A percentile compares a stretch with the other conserved stretches of the same genome.
Conservation (phyloP, 495 filamentous ascomycete genomes). For the Baudoinia panamericana region DNA sequence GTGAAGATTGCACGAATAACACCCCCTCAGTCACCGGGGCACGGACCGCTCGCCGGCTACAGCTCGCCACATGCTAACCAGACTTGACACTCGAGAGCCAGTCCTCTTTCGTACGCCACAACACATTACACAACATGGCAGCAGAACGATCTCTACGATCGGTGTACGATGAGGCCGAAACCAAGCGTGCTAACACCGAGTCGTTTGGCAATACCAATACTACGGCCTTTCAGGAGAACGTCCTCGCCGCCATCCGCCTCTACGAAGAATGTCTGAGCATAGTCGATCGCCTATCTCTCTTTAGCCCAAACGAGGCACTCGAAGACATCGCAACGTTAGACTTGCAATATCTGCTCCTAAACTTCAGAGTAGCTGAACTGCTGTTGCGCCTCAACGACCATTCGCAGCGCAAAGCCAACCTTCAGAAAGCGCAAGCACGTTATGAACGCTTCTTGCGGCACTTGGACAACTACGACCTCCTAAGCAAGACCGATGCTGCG, state of each 20-base stretch:
- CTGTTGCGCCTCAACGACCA: slow-evolving; percentile 40
- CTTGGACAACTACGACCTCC: slow-evolving; percentile 64
- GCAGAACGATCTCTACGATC: slow-evolving; percentile 44
- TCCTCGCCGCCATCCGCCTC: slow-evolving; percentile 49
- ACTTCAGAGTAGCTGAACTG: slow-evolving; percentile 57
- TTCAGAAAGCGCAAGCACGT: slow-evolving; percentile 47
- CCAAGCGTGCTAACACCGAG: slow-evolving; percentile 38
- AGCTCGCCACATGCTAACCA: too few relatives aligned
- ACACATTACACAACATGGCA: slow-evolving; percentile 40
- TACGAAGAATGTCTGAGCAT: slow-evolving; percentile 63
- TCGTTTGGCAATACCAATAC: slow-evolving; percentile 38
- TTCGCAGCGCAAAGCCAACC: slow-evolving; percentile 45
- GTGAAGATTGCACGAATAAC: too few relatives aligned
- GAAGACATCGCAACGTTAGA: slow-evolving; percentile 81
- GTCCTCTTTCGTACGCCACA: not conserved
- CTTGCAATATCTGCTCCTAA: slow-evolving; percentile 59
- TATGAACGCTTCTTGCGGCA: slow-evolving; percentile 68
- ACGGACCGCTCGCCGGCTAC: too few relatives aligned
- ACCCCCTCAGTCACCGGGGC: too few relatives aligned
- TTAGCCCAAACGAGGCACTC: slow-evolving; percentile 78
- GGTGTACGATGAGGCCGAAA: slow-evolving; percentile 45
- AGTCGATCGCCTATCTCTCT: slow-evolving; percentile 57
- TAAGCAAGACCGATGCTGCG: slow-evolving; percentile 52
- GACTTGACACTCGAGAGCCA: too few relatives aligned
- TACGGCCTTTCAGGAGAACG: slow-evolving; percentile 50